Evolutionary conservation across 2,329 filamentous ascomycete genomes (phyloP), one percentile per base, ranked within the genome.

Genomic region (Apiospora malaysiana): DNA sequence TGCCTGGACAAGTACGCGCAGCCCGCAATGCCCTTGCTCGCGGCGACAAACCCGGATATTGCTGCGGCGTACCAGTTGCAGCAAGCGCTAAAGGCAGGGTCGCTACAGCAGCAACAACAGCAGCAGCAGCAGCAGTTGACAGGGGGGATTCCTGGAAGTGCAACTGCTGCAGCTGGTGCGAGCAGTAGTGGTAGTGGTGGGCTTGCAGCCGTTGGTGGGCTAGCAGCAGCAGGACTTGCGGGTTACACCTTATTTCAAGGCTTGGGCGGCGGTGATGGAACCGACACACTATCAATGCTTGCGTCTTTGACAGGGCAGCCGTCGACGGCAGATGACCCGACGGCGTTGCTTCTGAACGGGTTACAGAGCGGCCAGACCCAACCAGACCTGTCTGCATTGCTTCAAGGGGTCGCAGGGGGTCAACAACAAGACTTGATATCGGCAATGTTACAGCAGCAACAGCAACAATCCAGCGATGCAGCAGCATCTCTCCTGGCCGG

Each of bases 1-100:
- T 32, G 23, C n/a, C 43, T 71, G 1, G 70, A 68, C n/a, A 66
- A 42, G 51, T 25, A 69, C 32, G 63, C 68, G n/a, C 37, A 71
- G 40, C 67, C 70, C 27, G n/a, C 56, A 25, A 71, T 71, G 70
- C 70, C 70, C 4, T 66, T 66, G 9, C 25, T 71, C 21, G 51
- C 67, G n/a, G 68, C 45, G 7, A 25, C 45, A 6, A 56, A 71
- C 32, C 70, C 67, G 18, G 68, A 71, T 7, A 40, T 71, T 32
- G 70, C 70, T 2, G 27, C 70, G n/a, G 46, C 46, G 32, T 69
- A 66, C 27, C 67, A 69, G 32, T 25, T 69, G 4, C 67, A 68
- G 45, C 67, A 68, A n/a, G 65, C 65, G n/a, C 43, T 67, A 42
- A 25, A 40, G 18, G 40, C 65, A 23, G 43, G 40, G 21, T 10